phyloP scores from a whole-genome alignment of 768 basidiomycete genomes.

The Lentinula detonsa region DNA sequence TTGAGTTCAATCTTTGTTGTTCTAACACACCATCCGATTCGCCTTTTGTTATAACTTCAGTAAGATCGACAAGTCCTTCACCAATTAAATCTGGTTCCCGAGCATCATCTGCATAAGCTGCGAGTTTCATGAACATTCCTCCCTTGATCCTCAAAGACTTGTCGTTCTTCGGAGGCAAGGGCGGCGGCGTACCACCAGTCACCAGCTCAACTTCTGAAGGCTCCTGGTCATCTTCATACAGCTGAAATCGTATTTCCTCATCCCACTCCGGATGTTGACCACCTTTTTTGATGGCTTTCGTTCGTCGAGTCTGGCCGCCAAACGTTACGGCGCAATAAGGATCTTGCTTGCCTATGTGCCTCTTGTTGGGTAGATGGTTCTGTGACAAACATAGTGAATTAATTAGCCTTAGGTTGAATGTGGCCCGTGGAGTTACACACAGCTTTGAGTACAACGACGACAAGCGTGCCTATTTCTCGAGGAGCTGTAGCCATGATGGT shows the following conservation, averaged over 20 bases:
- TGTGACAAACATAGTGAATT: conserved; percentile 25
- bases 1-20: background rate
- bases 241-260: conserved; percentile 90
- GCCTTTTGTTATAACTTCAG: conserved; percentile 87
- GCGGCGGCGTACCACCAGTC: conserved; percentile 50
- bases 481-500: conserved; percentile 50
- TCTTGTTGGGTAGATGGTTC: conserved; percentile 88
- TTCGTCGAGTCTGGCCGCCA: conserved; percentile 79
- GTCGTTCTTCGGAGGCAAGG: conserved; percentile 59
- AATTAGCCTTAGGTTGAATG: conserved; percentile 5
- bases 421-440: conserved; percentile 41
- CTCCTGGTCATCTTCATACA: conserved; percentile 73
- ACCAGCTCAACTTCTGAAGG: conserved; percentile 33
- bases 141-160: conserved; percentile 55
- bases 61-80: conserved; percentile 82
- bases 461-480: conserved; percentile 85
- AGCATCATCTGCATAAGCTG: conserved; percentile 92
- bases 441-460: conserved; percentile 90
- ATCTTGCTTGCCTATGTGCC: conserved; percentile 94
- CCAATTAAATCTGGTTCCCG: conserved; percentile 96
- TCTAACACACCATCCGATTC: conserved; percentile 84
- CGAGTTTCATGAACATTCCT: conserved; percentile 68
- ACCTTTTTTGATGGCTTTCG: conserved; percentile 92
- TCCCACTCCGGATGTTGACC: conserved; percentile 99
- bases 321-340: conserved; percentile 84